Percentiles rank a stretch among this genome's conserved stretches.
Evolutionary conservation across 148 eudicot genomes (phyloP).

Genomic region (Silene uniflora): DNA sequence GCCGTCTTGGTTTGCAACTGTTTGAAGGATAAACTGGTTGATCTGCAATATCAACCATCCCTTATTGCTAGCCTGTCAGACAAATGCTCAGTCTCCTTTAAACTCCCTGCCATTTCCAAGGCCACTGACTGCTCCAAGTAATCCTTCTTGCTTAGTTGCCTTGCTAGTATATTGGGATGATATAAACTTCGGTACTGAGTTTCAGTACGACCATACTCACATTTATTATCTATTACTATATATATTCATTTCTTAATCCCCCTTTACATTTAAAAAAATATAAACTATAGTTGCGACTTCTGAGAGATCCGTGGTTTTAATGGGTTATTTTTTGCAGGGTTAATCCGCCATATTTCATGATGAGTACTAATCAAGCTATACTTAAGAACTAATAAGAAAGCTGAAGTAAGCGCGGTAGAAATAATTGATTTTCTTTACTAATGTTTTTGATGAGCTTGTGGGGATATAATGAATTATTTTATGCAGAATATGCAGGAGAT

Average conservation of each 20-base stretch:
- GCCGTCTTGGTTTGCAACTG: constrained; percentile 28
- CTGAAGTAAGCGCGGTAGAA: background rate
- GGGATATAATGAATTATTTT: background rate
- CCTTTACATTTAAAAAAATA: no score
- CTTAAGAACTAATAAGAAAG: background rate
- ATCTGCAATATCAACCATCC: constrained; percentile 20
- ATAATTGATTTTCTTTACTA: background rate
- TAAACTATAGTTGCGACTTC: no score
- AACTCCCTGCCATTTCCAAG: constrained; percentile 20
- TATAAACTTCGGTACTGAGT: background rate
- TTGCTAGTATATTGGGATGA: background rate
- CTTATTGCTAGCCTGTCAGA: constrained; percentile 14
- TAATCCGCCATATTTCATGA: background rate
- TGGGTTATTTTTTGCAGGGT: constrained; percentile 14
- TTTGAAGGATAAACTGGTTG: constrained; percentile 15
- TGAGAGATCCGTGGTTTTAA: background rate
- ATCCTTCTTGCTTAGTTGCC: background rate
- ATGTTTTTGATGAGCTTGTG: background rate
- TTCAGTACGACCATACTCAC: no score
- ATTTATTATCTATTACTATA: no score
- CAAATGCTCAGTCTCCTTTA: constrained; percentile 8
- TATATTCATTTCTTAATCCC: no score
- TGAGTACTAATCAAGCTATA: background rate
- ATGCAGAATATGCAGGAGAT: constrained; percentile 7
- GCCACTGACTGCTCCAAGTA: constrained; percentile 29